Base-by-base conservation (phyloP, 768 basidiomycete genomes). In the Suillus variegatus region DNA sequence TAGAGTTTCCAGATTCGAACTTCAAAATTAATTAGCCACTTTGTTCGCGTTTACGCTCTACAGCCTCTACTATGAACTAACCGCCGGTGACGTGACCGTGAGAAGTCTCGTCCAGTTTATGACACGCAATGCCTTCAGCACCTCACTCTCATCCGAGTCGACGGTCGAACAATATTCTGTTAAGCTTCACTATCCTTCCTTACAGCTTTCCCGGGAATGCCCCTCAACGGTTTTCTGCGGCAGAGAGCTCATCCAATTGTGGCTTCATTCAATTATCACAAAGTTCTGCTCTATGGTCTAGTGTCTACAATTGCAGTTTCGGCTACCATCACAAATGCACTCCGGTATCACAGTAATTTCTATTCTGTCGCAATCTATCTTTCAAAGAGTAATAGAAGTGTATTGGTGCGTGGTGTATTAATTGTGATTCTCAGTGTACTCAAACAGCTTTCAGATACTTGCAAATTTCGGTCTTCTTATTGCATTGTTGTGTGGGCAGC, bases 351-450 rank as follows among this genome's bases (percentile, higher is more conserved):
- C 71, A 89, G 88, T 72, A 97, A 95, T 80, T 98, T 98, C 80
- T 99, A 96, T 75, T 91, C 95, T 18, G 91, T 97, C 4, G 87
- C 93, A 38, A 94, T 99, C 3, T 92, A 90, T 73, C 85, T 99
- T n/a, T 92, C 94, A 6, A 92, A 91, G 79, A 96, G 94, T 74
- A 94, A 89, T 73, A 88, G 94, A n/a, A 95, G 93, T 70, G 88
- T 96, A 62, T 81, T 99, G 80, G 97, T 98, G 67, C 67, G 89
- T 69, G 58, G 62, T 22, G 57, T 38, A 41, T 22, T 25, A 52
- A 56, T 44, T 44, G 54, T 44, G 56, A 46, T 62, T 35, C 43
- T 10, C 46, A 43, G 43, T 8, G 25, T 43, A 12, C 44, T 71
- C 66, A 40, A 38, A 1, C 62, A 18, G 51, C 60, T 10, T 35